Base-by-base conservation (phyloP, 805 yeast genomes). In the Nakazawaea laoshanensis region DNA sequence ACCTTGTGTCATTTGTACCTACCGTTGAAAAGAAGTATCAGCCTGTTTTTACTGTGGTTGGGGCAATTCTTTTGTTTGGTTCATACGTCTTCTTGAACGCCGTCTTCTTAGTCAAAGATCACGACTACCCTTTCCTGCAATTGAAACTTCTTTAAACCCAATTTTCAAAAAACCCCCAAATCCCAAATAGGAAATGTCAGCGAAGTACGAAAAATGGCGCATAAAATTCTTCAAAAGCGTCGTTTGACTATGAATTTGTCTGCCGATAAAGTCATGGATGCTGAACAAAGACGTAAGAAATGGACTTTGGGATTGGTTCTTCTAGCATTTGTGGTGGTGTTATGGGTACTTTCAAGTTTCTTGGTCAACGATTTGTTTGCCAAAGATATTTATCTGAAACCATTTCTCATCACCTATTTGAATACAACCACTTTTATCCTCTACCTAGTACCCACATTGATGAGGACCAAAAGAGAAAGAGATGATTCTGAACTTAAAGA, bases 261-360 rank as follows among this genome's bases (percentile, higher is more conserved):
- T n/a, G n/a, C n/a, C n/a, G n/a, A n/a, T n/a, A n/a, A n/a, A n/a
- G 12, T 23, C 13, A 5, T 11, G 9, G 8, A 7, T n/a, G 12
- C 25, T n/a, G 12, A 14, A 7, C 18, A 12, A 7, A 17, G 46
- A 32, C 32, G 47, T 6, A 28, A 45, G 16, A 52, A 68, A 40
- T 87, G 96, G 96, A 63, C 78, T 0, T 47, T 84, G 14, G 97
- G 97, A 2, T 67, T 89, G 15, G 44, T 78, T 15, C 71, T 84
- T 57, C 65, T 88, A 16, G 65, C 74, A 2, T 62, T 81, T 27
- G 97, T 88, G 28, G 85, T 89, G 18, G 52, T 83, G 1, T 68
- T 86, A 16, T 89, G 98, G 98, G 96, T 92, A 8, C 59, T 81
- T 23, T 85, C 95, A 4, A 84, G 95, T 4, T 89, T 87, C 45